phyloP scores from a whole-genome alignment of 75 land plant species.

The Picea glauca region DNA sequence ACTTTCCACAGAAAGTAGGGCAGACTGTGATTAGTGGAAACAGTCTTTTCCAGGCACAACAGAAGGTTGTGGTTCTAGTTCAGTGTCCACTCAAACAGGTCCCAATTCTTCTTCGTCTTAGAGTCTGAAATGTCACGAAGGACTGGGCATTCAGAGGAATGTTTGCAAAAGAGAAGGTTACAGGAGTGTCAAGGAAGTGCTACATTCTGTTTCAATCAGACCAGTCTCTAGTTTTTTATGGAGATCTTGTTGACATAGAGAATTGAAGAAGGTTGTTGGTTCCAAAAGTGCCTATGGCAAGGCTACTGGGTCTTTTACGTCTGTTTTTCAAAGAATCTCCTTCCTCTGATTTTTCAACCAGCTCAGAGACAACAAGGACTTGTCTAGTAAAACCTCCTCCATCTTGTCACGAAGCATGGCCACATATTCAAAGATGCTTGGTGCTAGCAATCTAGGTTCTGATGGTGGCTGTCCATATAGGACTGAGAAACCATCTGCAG shows the following conservation, averaged over 20 bases:
- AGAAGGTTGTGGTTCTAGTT: not conserved
- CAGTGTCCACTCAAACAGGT: not conserved
- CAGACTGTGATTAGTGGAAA: too few species aligned
- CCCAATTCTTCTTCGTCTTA: not conserved
- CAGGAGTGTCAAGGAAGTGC: slow-evolving; percentile 23
- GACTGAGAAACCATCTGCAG: slow-evolving; percentile 15
- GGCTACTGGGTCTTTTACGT: not conserved
- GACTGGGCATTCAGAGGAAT: not conserved
- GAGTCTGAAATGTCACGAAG: not conserved
- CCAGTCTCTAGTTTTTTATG: slow-evolving; percentile 26
- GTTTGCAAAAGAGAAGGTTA: slow-evolving; percentile 10
- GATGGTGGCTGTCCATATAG: not conserved
- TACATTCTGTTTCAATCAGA: slow-evolving; percentile 26
- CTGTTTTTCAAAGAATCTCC: not conserved
- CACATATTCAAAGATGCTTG: not conserved
- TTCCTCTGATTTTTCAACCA: not conserved
- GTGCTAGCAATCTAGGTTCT: not conserved
- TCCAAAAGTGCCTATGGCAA: not conserved
- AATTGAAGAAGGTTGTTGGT: slow-evolving; percentile 10
- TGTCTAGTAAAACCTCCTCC: not conserved
- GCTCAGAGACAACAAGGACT: not conserved
- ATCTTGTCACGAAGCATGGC: not conserved
- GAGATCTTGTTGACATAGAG: slow-evolving; percentile 29
- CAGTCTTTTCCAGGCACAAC: too few species aligned
- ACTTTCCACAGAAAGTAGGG: not conserved